Evolutionary conservation across 768 basidiomycete genomes (phyloP), one percentile per base, ranked within the genome.

Genomic region (Gymnopilus junonius): DNA sequence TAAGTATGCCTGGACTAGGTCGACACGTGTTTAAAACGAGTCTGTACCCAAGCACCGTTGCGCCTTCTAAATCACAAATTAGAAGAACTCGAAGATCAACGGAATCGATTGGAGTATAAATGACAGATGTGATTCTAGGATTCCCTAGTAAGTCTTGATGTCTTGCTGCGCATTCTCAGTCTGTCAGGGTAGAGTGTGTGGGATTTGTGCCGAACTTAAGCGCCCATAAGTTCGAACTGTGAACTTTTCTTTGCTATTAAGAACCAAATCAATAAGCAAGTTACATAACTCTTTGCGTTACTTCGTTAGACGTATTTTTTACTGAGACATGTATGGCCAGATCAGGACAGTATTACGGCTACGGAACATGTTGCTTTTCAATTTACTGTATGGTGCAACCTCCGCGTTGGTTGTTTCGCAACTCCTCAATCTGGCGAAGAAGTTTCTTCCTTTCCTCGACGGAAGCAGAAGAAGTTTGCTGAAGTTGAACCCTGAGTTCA

Each of bases 381-480:
- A n/a, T n/a, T 42, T 12, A 46, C 45, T 46, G 45, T 8, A 51
- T 32, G 48, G 23, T 32, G 29, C 48, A 51, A 25, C 63, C 58
- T 27, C 37, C 12, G 14, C 32, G 17, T 34, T 17, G 40, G 12
- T 7, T 65, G 37, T n/a, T 51, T 34, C 67, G 57, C 29, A 75
- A 55, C 29, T 58, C 64, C 25, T 69, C 50, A 15, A 72, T 66
- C 34, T 69, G 70, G 8, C 53, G 58, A 17, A 61, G 51, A 17
- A 73, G 62, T 21, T 62, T 62, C 5, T 60, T 61, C 27, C 65
- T 67, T 29, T 65, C 55, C 17, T 25, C 31, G 10, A 37, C 60
- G 31, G 60, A 57, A 6, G 55, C 40, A 4, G 55, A 31, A 35
- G 64, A n/a, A n/a, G 64, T 40, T 5, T 42, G 14, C 7, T 56